phyloP scores from a whole-genome alignment of 805 yeast species.

The Yarrowia sp. region DNA sequence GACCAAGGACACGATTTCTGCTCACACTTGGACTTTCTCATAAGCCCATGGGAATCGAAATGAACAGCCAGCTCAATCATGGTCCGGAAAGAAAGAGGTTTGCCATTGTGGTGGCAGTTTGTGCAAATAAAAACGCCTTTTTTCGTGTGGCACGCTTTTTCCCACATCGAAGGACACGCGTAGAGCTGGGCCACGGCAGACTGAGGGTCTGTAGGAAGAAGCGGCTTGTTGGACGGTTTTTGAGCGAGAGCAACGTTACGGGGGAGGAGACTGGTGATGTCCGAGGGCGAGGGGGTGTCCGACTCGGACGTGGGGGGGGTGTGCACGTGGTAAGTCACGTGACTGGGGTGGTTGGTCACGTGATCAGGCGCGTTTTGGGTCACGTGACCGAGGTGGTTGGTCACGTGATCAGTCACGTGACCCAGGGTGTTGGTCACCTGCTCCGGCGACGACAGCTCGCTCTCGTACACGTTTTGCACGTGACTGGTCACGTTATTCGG shows the following conservation, averaged over 20 bases:
- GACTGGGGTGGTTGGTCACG: too few species aligned
- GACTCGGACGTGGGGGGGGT: too few species aligned
- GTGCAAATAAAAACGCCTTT: conserved; percentile 33
- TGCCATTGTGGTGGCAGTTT: conserved; percentile 13
- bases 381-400: too few species aligned
- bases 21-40: conserved; percentile 29
- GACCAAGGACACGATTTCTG: conserved; percentile 15
- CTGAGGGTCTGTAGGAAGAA: conserved; percentile 8
- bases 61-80: conserved; percentile 24
- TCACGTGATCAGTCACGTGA: too few species aligned
- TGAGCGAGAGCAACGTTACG: neutral
- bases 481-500: too few species aligned
- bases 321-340: too few species aligned
- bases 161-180: conserved; percentile 9
- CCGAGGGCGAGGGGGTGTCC: too few species aligned
- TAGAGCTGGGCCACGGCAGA: conserved; percentile 4
- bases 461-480: too few species aligned
- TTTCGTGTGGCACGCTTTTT: conserved; percentile 8
- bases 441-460: too few species aligned
- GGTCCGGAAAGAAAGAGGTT: conserved; percentile 4
- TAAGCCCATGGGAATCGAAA: conserved; percentile 21
- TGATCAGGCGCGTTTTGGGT: too few species aligned
- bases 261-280: neutral
- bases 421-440: too few species aligned
- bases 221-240: neutral